phyloP scores from a whole-genome alignment of 2,329 filamentous ascomycete genomes.

The Aspergillus puulaauensis region DNA sequence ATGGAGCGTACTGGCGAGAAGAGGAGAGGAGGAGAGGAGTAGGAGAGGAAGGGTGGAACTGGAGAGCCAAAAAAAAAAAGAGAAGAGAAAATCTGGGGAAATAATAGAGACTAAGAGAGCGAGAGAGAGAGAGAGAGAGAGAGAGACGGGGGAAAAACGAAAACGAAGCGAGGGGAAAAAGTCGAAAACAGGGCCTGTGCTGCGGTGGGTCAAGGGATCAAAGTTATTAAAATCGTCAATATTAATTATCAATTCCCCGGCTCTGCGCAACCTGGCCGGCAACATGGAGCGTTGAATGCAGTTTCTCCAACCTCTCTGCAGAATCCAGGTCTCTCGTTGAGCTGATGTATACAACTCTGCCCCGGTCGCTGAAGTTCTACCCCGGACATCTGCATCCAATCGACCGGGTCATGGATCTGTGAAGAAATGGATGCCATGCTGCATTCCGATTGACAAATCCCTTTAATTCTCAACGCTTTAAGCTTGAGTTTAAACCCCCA shows the following conservation, averaged over 20 bases:
- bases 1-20: background rate
- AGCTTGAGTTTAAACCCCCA: too few species aligned
- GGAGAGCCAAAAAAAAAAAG: background rate
- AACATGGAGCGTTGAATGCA: too few species aligned
- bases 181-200: slow-evolving; percentile 4
- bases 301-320: background rate
- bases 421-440: too few species aligned
- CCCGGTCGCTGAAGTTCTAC: background rate
- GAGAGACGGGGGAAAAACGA: background rate
- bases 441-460: too few species aligned
- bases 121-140: background rate
- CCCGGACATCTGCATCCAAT: background rate
- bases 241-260: background rate
- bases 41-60: background rate
- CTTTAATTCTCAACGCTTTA: too few species aligned
- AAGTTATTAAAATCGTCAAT: background rate
- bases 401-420: background rate
- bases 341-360: background rate
- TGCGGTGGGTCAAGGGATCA: slow-evolving; percentile 10
- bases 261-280: too few species aligned
- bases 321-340: background rate
- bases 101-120: background rate
- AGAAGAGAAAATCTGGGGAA: background rate
- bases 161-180: slow-evolving; percentile 11
- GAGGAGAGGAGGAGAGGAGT: background rate